Evolutionary conservation across 2,329 filamentous ascomycete genomes (phyloP).

Genomic region (Alternaria triticina): DNA sequence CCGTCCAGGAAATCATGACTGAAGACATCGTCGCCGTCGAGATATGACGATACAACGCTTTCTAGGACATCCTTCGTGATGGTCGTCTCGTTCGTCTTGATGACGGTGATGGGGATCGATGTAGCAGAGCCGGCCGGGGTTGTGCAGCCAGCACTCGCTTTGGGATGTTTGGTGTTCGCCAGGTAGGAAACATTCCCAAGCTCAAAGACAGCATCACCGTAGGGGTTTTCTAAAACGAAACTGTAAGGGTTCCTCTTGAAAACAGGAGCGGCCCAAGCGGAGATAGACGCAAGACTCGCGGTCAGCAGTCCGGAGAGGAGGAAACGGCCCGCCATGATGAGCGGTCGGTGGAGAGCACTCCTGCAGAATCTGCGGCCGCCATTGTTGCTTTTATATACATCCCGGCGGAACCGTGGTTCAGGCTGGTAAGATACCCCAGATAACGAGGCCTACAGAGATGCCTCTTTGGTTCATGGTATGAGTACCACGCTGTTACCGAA

Average conservation of each 20-base stretch:
- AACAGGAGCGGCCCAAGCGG: slow-evolving; percentile 16
- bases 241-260: slow-evolving; percentile 27
- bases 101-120: slow-evolving; percentile 34
- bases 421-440: background rate
- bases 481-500: background rate
- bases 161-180: slow-evolving; percentile 44
- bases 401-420: background rate
- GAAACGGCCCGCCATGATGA: slow-evolving; percentile 15
- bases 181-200: slow-evolving; percentile 49
- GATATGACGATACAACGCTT: slow-evolving; percentile 37
- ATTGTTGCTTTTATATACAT: background rate
- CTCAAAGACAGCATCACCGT: slow-evolving; percentile 44
- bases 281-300: slow-evolving; percentile 13
- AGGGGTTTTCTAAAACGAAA: slow-evolving; percentile 23
- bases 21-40: slow-evolving; percentile 48
- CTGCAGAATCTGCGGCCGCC: background rate
- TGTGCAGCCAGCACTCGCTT: slow-evolving; percentile 16
- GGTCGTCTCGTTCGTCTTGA: slow-evolving; percentile 36
- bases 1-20: slow-evolving; percentile 45
- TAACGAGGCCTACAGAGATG: background rate
- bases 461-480: background rate
- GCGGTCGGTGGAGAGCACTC: background rate
- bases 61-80: slow-evolving; percentile 41
- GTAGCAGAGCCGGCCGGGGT: slow-evolving; percentile 4
- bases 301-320: slow-evolving; percentile 10